Percentiles rank a stretch among this genome's conserved stretches.
Conservation (phyloP, 73 alveolate species). For the Paraurostyla sp. region DNA sequence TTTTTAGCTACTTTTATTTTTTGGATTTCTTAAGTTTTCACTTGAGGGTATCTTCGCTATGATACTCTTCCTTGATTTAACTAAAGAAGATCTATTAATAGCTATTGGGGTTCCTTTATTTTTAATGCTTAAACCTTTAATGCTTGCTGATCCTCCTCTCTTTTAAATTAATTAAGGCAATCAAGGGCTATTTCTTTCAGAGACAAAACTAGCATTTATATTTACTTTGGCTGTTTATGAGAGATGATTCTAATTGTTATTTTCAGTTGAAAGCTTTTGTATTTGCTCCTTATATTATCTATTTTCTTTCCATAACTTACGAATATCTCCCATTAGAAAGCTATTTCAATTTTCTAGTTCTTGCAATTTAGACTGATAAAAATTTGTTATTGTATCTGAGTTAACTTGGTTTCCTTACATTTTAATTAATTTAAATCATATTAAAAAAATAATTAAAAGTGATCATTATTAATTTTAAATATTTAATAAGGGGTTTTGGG, state of each 20-base stretch:
- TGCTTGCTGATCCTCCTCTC: too few species aligned
- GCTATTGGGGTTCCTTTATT: not conserved
- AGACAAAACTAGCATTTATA: not conserved
- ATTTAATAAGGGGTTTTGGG: too few species aligned
- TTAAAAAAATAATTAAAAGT: too few species aligned
- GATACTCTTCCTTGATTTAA: not conserved
- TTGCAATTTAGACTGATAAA: too few species aligned
- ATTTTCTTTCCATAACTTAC: not conserved
- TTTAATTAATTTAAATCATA: too few species aligned
- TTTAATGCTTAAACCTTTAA: too few species aligned
- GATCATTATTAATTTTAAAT: too few species aligned
- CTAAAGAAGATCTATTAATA: not conserved
- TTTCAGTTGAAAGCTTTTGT: not conserved
- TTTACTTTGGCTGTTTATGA: not conserved
- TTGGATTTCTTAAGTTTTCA: not conserved
- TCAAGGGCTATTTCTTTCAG: too few species aligned
- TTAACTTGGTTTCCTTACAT: too few species aligned
- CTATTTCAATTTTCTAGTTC: not conserved
- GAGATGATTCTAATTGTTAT: not conserved
- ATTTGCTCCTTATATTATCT: not conserved
- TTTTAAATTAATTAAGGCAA: too few species aligned
- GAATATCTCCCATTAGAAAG: not conserved
- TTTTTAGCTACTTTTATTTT: not conserved
- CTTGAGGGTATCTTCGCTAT: not conserved
- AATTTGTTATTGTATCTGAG: too few species aligned